These are phyloP conservation scores for Chaetomiaceae sp. DNA, from an alignment of 2,329 filamentous ascomycete genomes.

Conservation along the genomic window DNA sequence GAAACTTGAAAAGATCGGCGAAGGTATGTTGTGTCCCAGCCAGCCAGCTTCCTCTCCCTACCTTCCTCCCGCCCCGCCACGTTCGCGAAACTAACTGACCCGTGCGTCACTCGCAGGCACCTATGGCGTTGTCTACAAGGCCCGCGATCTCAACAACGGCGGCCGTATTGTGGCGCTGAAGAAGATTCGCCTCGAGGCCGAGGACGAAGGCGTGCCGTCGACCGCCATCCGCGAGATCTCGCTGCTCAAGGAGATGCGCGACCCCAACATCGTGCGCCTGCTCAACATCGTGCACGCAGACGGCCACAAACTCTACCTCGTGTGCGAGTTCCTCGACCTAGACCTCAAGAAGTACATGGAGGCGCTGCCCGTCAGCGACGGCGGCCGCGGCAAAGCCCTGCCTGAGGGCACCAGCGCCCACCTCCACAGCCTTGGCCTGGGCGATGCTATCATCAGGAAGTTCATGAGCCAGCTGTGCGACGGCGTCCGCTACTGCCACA, in stretches of 20 bases:
- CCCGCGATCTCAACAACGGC: conserved; percentile 68
- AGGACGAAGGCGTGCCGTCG: conserved; percentile 84
- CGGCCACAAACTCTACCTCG: conserved; percentile 85
- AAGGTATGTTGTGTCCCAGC: conserved; percentile 60
- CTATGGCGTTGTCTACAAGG: conserved; percentile 90
- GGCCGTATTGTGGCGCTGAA: conserved; percentile 83
- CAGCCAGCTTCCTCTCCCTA: no score
- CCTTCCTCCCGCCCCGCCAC: no score
- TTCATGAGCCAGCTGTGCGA: conserved; percentile 83
- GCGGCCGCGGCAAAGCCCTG: conserved; percentile 72
- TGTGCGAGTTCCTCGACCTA: conserved; percentile 80
- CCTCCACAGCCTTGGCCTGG: conserved; percentile 62
- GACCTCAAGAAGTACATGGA: conserved; percentile 96
- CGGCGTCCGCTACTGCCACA: conserved; percentile 78
- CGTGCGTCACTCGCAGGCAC: conserved; percentile 51
- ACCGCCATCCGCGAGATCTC: conserved; percentile 90
- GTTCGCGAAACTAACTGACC: no score
- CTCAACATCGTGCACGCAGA: conserved; percentile 88
- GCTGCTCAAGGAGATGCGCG: conserved; percentile 84
- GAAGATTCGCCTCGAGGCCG: conserved; percentile 86
- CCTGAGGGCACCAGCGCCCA: conserved; percentile 64
- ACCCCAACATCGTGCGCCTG: conserved; percentile 78
- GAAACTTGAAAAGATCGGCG: conserved; percentile 87
- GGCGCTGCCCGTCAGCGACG: conserved; percentile 70
- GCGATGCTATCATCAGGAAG: conserved; percentile 78